A percentile compares a stretch with the other conserved stretches of the same genome.
phyloP scores from a whole-genome alignment of 495 filamentous ascomycete genomes.

The Apodospora peruviana region DNA sequence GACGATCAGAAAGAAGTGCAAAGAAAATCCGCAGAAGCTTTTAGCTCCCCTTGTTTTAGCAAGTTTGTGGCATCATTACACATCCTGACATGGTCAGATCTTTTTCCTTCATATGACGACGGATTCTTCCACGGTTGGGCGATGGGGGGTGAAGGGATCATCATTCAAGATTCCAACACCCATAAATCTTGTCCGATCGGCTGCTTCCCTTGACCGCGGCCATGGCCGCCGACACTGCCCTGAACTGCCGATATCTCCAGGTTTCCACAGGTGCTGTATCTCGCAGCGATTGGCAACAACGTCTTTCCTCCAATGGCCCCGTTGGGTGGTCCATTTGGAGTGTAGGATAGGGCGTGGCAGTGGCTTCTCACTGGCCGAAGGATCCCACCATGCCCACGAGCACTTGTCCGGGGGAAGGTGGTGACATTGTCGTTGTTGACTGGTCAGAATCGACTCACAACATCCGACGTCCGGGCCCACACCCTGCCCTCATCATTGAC shows the following conservation, averaged over 20 bases:
- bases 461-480: neutral
- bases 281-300: neutral
- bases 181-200: neutral
- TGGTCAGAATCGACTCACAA: neutral
- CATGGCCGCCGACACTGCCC: conserved; percentile 1
- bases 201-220: neutral
- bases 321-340: neutral
- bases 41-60: too few species aligned
- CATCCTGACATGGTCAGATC: too few species aligned
- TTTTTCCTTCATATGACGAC: too few species aligned
- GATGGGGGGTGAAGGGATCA: neutral
- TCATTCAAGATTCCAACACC: too few species aligned
- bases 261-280: neutral
- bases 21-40: too few species aligned
- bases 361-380: neutral
- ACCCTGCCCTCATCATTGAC: neutral
- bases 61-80: too few species aligned
- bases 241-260: conserved; percentile 5
- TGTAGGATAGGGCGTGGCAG: neutral
- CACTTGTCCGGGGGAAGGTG: neutral
- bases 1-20: too few species aligned
- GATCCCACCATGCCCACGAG: too few species aligned
- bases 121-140: neutral
- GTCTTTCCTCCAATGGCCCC: neutral
- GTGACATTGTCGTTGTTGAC: neutral